Conservation (phyloP, 2,329 filamentous ascomycete species). For the Clonostachys byssicola region DNA sequence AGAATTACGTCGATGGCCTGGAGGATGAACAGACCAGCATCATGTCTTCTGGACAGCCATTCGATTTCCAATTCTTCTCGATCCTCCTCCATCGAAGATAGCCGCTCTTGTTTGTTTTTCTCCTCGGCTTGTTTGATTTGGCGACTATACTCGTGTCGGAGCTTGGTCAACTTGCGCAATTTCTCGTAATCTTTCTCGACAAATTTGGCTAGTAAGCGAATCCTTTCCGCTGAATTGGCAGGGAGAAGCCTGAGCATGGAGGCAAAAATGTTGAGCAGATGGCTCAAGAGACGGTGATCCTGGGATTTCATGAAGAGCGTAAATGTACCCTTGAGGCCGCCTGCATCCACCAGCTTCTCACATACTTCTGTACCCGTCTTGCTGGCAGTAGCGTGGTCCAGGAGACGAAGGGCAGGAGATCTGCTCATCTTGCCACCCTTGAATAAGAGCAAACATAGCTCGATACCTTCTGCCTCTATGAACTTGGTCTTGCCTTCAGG, state of each 20-base stretch:
- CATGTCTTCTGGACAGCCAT: conserved; percentile 71
- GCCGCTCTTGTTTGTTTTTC: conserved; percentile 27
- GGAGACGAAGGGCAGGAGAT: conserved; percentile 68
- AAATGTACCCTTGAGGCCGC: conserved; percentile 81
- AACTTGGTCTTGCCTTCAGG: conserved; percentile 74
- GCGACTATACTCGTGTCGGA: conserved; percentile 67
- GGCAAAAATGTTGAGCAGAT: conserved; percentile 80
- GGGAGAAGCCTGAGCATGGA: conserved; percentile 78
- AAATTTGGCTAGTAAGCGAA: conserved; percentile 87
- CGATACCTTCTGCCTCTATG: conserved; percentile 84
- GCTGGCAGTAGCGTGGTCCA: conserved; percentile 72
- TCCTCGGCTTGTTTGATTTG: conserved; percentile 55
- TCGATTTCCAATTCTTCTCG: conserved; percentile 58
- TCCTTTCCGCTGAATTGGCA: conserved; percentile 70
- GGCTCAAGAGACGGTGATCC: conserved; percentile 68
- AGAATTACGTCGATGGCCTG: conserved; percentile 82
- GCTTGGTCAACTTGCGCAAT: conserved; percentile 63
- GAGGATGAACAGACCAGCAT: conserved; percentile 79
- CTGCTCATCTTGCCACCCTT: conserved; percentile 84
- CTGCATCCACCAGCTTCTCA: conserved; percentile 72
- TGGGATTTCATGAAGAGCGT: conserved; percentile 82
- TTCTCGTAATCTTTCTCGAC: conserved; percentile 94
- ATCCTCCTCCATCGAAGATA: conserved; percentile 8
- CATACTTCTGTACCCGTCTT: conserved; percentile 58
- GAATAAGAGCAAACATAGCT: conserved; percentile 88